Evolutionary conservation across 2,329 filamentous ascomycete species (phyloP), one percentile per base, ranked within the genome.

Genomic region (Microdochium paspali): DNA sequence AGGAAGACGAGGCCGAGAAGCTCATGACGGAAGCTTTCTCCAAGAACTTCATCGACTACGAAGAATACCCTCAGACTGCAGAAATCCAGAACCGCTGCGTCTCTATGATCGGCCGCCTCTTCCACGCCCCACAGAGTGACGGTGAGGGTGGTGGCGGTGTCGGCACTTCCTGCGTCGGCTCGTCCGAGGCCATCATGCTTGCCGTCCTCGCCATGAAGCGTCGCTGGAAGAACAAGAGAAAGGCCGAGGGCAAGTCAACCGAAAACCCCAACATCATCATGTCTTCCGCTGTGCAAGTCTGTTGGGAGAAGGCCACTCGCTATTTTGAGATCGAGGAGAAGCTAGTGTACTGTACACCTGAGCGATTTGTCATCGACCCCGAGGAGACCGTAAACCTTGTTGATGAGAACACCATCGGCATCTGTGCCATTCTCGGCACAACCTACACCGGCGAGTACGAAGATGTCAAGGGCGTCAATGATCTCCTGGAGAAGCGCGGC

Each of bases 391-490:
- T 84, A 4, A 62, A 70, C 24, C 64, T 83, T 20, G 71, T 82
- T 9, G 80, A 84, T 55, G 80, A 84, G 64, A 84, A 84, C 62
- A 85, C 80, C 10, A 96, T 97, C 59, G 91, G 91, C 50, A 96
- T 96, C 58, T 95, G 90, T 61, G 78, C 82, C 49, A 96, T 97
- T 55, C 69, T 97, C 2, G 91, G 90, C 9, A 93, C 89, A 2
- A 97, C 91, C 0, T 96, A 96, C 67, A 96, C 91, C 0, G 91
- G 91, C 51, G 86, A 96, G 71, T 95, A 97, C 59, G 91, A 96
- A 68, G 90, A 96, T 58, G 84, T 90, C 61, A 91, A 95, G 73
- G 82, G 78, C 10, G 86, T 97, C 67, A 96, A 95, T 58, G 89
- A 96, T 62, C 72, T 96, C 42, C 73, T 97, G 28, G 63, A 90